These are phyloP conservation scores for Dioscorea dumetorum DNA, from an alignment of 106 monocot species.

Conservation along the genomic window DNA sequence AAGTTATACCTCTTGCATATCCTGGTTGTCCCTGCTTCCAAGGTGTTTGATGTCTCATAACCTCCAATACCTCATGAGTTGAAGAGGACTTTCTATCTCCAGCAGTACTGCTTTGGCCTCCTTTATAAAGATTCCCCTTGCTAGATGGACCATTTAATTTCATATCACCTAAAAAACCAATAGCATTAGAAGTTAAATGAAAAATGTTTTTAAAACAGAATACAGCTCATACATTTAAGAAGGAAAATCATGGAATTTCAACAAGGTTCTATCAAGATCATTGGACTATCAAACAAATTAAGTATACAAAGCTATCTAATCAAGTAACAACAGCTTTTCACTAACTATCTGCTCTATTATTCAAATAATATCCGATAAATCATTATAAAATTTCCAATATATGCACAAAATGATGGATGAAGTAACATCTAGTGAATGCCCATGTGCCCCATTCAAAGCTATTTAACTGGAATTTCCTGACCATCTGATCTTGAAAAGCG, in stretches of 20 bases:
- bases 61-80: conserved; percentile 17
- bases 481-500: no score
- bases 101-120: conserved; percentile 1
- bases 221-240: not conserved
- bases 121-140: conserved; percentile 11
- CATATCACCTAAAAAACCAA: conserved; percentile 1
- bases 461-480: no score
- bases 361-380: no score
- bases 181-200: not conserved
- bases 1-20: conserved; percentile 24
- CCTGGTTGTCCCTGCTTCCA: conserved; percentile 27
- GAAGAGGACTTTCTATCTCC: conserved; percentile 17
- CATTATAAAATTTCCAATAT: no score
- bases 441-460: no score
- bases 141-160: conserved; percentile 1
- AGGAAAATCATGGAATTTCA: not conserved
- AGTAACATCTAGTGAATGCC: no score
- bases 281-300: not conserved
- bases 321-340: not conserved
- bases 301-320: not conserved
- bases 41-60: conserved; percentile 28
- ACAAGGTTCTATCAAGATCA: not conserved
- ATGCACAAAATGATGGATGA: no score
- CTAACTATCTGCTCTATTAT: not conserved
- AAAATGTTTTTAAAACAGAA: not conserved